Base-by-base conservation (phyloP, 352 stramenopile species). In the Phytophthora vignae region DNA sequence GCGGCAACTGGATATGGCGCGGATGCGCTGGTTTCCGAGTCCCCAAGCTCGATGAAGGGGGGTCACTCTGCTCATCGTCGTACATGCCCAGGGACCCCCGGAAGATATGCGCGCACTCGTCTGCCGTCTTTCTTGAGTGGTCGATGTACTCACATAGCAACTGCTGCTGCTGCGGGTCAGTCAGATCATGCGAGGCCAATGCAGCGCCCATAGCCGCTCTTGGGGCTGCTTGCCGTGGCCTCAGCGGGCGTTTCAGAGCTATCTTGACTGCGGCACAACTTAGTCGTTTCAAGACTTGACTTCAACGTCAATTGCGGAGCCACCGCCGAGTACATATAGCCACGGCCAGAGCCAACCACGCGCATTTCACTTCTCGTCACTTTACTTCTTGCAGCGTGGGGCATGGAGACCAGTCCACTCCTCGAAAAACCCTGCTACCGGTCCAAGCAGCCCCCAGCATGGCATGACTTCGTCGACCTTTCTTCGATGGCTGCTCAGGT, bases 401-500 rank as follows among this genome's bases (percentile, higher is more conserved):
- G 11, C 5, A 80, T 77, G 69, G 85, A 92, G 64, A 81, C 73
- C 36, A 88, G 72, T n/a, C 85, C 81, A 33, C 74, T 89, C 10
- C 67, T 91, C 12, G 71, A 60, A 44, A 85, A 79, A 21, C 4
- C 40, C 2, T 60, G 12, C 36, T 73, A 22, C 2, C 36, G 27
- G 22, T 60, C 71, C 15, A 67, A 67, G 22, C 65, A 77, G 19
- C 62, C 66, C 27, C 70, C 78, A 29, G 73, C 67, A 15, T 90
- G 82, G 82, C 61, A 81, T 56, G 82, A 93, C 64, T 90, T 91
- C 52, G 19, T 82, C 2, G 76, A 79, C 19, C 77, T 93, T 21
- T 90, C 85, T 61, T 60, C 25, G 46, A 93, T 92, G 84, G 84
- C 83, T 15, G 69, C 74, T 14, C 84, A 92, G 72, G 83, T 92